These are phyloP conservation scores for Phoenix roebelenii DNA, from an alignment of 176 grass and related monocot species.

Conservation along the genomic window DNA sequence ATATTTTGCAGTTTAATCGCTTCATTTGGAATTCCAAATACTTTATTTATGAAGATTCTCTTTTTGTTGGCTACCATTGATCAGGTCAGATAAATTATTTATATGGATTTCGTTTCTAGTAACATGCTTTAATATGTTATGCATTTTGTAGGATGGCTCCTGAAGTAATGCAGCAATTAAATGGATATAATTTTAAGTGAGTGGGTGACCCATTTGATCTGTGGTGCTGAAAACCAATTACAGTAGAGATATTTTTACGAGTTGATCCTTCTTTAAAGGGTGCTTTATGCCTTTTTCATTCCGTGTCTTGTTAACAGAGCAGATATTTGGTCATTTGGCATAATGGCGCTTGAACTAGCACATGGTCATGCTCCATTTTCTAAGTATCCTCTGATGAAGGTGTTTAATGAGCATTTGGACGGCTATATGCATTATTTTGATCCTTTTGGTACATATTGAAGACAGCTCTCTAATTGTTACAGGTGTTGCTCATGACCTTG, in stretches of 20 bases:
- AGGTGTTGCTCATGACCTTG: slow-evolving; percentile 94
- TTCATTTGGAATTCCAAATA: no score
- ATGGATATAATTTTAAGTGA: slow-evolving; percentile 98
- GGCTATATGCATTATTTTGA: no score
- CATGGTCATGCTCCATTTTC: slow-evolving; percentile 77
- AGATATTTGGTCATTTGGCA: slow-evolving; percentile 98
- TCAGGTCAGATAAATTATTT: no score
- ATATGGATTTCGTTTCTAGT: not conserved
- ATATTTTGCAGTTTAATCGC: no score
- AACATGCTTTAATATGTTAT: no score
- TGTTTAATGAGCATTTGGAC: not conserved
- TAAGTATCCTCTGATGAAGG: slow-evolving; percentile 47
- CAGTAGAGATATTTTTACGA: not conserved
- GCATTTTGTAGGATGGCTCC: slow-evolving; percentile 72
- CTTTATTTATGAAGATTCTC: no score
- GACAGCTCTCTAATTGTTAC: not conserved
- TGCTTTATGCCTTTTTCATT: not conserved
- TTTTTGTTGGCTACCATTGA: no score
- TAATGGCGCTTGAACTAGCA: slow-evolving; percentile 86
- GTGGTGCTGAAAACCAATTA: no score
- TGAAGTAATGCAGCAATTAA: slow-evolving; percentile 97
- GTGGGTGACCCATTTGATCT: slow-evolving; percentile 17
- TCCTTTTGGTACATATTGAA: not conserved
- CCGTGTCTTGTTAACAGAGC: slow-evolving; percentile 39
- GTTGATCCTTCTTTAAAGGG: no score